Evolutionary conservation across 306 rosid genomes (phyloP).

Genomic region (Cicer chorassanicum): DNA sequence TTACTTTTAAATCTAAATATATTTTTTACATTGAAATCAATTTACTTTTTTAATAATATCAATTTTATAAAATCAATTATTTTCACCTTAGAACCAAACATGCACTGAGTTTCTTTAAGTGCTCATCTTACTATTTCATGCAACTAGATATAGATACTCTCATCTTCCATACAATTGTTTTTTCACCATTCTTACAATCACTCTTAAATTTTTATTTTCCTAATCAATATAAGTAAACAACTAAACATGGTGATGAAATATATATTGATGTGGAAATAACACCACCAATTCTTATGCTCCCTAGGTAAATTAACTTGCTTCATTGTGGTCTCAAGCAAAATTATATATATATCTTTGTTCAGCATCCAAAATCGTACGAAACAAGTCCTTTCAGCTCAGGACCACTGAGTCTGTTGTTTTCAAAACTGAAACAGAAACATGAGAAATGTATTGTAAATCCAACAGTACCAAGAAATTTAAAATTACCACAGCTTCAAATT

Average conservation of each 20-base stretch:
- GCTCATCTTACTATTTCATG: not conserved
- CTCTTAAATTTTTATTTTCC: not conserved
- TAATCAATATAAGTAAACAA: constrained; percentile 12
- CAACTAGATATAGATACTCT: not conserved
- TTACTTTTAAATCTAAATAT: no score
- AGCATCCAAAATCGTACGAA: constrained; percentile 89
- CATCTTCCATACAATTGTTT: constrained; percentile 9
- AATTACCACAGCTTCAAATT: constrained; percentile 32
- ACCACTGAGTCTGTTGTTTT: constrained; percentile 76
- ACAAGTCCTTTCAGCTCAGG: constrained; percentile 90
- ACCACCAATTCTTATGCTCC: constrained; percentile 36
- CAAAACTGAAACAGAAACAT: constrained; percentile 61
- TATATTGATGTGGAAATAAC: constrained; percentile 29
- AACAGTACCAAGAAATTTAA: not conserved
- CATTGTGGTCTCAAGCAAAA: not conserved
- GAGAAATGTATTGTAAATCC: constrained; percentile 16
- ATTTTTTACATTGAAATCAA: no score
- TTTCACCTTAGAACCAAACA: no score
- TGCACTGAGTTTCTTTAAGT: not conserved
- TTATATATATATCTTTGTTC: constrained; percentile 39
- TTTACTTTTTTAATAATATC: no score
- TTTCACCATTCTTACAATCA: not conserved
- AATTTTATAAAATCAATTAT: no score
- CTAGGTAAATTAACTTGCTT: constrained; percentile 33
- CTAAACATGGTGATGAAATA: constrained; percentile 17